Percentiles rank a stretch among this genome's conserved stretches.
Conservation (phyloP, 2,329 filamentous ascomycete genomes). For the Aspergillus niger region DNA sequence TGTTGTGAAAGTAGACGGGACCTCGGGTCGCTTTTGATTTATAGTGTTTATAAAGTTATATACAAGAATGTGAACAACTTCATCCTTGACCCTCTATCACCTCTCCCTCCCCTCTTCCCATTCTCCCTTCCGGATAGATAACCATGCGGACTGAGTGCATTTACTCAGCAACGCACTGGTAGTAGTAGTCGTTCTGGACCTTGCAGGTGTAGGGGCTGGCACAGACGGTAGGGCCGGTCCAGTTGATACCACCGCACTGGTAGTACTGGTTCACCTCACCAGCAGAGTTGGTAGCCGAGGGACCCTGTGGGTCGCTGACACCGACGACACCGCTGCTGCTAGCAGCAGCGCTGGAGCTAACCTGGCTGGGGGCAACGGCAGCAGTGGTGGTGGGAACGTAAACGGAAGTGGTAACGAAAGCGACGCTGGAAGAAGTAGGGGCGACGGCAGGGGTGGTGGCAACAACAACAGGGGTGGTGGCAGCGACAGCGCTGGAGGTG, state of each 20-base stretch:
- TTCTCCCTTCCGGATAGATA: no score
- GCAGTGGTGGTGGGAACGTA: slow-evolving; percentile 7
- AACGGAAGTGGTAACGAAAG: not conserved
- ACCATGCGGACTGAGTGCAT: not conserved
- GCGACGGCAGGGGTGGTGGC: not conserved
- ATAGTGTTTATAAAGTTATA: slow-evolving; percentile 2
- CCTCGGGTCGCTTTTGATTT: slow-evolving; percentile 4
- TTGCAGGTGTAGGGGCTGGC: slow-evolving; percentile 36
- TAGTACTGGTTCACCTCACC: slow-evolving; percentile 25
- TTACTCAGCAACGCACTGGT: slow-evolving; percentile 34
- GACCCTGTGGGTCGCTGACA: slow-evolving; percentile 10
- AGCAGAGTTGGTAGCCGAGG: slow-evolving; percentile 5
- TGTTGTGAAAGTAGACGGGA: not conserved
- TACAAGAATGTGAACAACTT: slow-evolving; percentile 8
- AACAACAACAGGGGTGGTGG: not conserved
- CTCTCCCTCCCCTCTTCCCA: no score
- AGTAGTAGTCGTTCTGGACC: slow-evolving; percentile 41
- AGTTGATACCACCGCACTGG: slow-evolving; percentile 43
- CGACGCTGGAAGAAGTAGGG: slow-evolving; percentile 3
- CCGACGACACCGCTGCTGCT: slow-evolving; percentile 11
- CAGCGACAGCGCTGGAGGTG: not conserved
- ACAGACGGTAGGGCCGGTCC: slow-evolving; percentile 39
- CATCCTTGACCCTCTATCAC: not conserved
- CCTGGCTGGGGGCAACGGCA: slow-evolving; percentile 7
- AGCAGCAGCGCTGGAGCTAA: not conserved